Evolutionary conservation across 2,329 filamentous ascomycete species (phyloP), one percentile per base, ranked within the genome.

Genomic region (Claviceps monticola): DNA sequence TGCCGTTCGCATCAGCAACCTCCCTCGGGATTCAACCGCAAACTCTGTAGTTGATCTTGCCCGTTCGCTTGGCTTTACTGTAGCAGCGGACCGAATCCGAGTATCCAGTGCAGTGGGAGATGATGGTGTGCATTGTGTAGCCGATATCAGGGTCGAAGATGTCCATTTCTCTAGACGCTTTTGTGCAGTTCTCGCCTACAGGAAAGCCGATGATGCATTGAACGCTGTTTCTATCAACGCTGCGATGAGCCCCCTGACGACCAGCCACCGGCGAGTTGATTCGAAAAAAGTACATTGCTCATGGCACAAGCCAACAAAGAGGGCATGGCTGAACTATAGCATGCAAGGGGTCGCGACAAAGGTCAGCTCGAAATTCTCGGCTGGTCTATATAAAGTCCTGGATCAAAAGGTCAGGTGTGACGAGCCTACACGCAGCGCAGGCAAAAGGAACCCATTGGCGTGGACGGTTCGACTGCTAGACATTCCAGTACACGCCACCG

Each of bases 241-340:
- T 8, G 38, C 21, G 0, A 58, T 64, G 50, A 11, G 29, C 29
- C 57, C 60, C 5, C 49, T 49, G 0, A 60, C 56, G 1, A 59
- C 60, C 3, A 62, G 54, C 39, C 55, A 60, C n/a, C 58, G 61
- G 3, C 60, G 60, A 0, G 62, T 69, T 0, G 66, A 70, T 19
- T 63, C 60, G 43, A 65, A 58, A 48, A 64, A 65, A 42, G 59
- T 71, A 1, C 57, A 62, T 36, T 61, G 60, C 34, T 69, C 66
- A 9, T 71, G 68, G 68, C 62, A 68, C 51, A 63, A 62, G 19
- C 55, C 67, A 16, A 57, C 43, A 9, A 59, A 53, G 26, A 60
- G 57, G 1, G 64, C 51, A 0, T 65, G 57, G 57, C 54, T 70
- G 4, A 62, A 60, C 19, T 70, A 67, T 50, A 53, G 50, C 5